Evolutionary conservation across 345 rosid genomes (phyloP).

Genomic region (Ceriops tagal): DNA sequence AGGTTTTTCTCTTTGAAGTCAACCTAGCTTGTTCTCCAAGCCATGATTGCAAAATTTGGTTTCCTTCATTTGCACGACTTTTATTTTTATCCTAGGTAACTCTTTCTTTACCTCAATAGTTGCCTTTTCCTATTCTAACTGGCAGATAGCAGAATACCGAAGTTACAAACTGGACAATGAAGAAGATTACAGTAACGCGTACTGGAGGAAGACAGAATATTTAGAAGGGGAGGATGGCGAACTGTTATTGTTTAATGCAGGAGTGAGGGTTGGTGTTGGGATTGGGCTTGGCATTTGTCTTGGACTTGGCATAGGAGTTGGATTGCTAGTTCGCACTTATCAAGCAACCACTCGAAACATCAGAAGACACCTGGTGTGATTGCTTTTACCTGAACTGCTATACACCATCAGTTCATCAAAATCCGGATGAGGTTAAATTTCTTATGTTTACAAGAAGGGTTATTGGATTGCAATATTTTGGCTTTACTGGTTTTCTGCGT

Average conservation of each 20-base stretch:
- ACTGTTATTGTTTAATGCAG: conserved; percentile 93
- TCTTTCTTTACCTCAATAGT: conserved; percentile 1
- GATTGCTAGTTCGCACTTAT: conserved; percentile 78
- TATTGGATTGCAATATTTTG: conserved; percentile 41
- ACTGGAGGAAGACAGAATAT: conserved; percentile 62
- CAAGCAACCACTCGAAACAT: conserved; percentile 73
- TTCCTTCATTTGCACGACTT: neutral
- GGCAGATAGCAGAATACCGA: conserved; percentile 53
- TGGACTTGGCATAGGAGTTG: conserved; percentile 87
- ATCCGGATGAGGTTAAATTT: conserved; percentile 31
- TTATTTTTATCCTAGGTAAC: neutral
- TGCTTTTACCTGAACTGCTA: neutral
- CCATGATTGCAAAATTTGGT: too few species aligned
- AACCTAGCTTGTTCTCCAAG: too few species aligned
- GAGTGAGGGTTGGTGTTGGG: conserved; percentile 95
- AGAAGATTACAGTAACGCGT: conserved; percentile 60
- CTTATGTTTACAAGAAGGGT: conserved; percentile 12
- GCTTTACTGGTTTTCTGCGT: conserved; percentile 25
- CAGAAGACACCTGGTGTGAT: conserved; percentile 50
- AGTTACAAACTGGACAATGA: conserved; percentile 49
- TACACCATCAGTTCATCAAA: neutral
- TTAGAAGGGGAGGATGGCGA: conserved; percentile 79
- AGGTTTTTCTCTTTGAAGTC: too few species aligned
- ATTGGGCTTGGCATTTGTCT: conserved; percentile 92
- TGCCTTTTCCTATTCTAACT: neutral